Conservation (phyloP, 768 basidiomycete genomes). For the Coprinopsis marcescibilis region DNA sequence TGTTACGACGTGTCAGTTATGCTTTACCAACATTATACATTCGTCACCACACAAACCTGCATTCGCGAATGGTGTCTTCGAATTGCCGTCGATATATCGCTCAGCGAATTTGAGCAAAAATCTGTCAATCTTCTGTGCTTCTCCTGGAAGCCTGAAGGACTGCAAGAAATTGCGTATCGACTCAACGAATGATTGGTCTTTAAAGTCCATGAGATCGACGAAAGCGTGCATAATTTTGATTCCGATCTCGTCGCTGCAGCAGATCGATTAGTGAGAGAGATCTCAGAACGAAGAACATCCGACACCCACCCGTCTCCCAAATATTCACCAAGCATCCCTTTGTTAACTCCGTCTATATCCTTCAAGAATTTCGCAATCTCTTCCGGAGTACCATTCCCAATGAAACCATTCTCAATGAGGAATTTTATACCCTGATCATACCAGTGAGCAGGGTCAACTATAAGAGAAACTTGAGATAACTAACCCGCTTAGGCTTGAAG, state of each 20-base stretch:
- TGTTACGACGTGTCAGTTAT: slow-evolving; percentile 21
- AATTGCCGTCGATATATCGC: slow-evolving; percentile 87
- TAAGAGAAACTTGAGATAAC: slow-evolving; percentile 17
- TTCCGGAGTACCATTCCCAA: slow-evolving; percentile 60
- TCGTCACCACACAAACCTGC: slow-evolving; percentile 74
- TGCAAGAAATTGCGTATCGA: slow-evolving; percentile 89
- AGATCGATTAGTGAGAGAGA: background rate
- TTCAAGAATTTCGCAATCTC: slow-evolving; percentile 85
- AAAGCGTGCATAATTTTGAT: slow-evolving; percentile 97
- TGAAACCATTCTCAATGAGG: slow-evolving; percentile 83
- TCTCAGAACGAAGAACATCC: background rate
- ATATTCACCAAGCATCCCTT: slow-evolving; percentile 96
- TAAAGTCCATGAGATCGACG: slow-evolving; percentile 88
- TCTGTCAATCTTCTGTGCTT: slow-evolving; percentile 97
- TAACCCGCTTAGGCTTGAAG: slow-evolving; percentile 93
- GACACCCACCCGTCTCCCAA: slow-evolving; percentile 85
- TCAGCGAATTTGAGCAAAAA: slow-evolving; percentile 99
- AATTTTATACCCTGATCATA: slow-evolving; percentile 75
- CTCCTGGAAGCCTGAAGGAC: slow-evolving; percentile 94
- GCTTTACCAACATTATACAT: background rate
- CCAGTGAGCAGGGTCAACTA: slow-evolving; percentile 6
- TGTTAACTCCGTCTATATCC: slow-evolving; percentile 87
- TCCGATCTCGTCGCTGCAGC: slow-evolving; percentile 74
- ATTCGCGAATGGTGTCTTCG: slow-evolving; percentile 83
- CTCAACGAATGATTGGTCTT: slow-evolving; percentile 75